Evolutionary conservation across 345 rosid species (phyloP).

Genomic region (Rhodomyrtus tomentosa): DNA sequence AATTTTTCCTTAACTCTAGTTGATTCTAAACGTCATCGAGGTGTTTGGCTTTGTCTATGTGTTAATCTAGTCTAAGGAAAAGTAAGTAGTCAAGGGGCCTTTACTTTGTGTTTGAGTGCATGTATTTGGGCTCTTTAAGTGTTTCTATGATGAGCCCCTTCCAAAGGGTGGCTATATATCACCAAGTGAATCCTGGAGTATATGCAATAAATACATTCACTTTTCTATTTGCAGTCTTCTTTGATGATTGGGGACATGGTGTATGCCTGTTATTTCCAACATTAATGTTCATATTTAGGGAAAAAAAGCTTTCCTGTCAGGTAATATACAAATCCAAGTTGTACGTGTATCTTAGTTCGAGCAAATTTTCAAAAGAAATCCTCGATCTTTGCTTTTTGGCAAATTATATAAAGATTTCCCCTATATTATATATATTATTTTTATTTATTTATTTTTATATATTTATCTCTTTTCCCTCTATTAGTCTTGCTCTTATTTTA

Average conservation of each 20-base stretch:
- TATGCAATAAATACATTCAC: constrained; percentile 78
- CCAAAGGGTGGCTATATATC: constrained; percentile 86
- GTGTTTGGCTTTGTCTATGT: not conserved
- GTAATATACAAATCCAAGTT: constrained; percentile 19
- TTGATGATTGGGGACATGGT: constrained; percentile 99
- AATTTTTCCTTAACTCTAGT: not conserved
- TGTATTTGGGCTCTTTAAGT: not conserved
- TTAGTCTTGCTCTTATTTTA: too few species aligned
- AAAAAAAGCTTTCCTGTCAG: constrained; percentile 83
- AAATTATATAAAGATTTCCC: too few species aligned
- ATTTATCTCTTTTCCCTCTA: too few species aligned
- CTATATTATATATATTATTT: too few species aligned
- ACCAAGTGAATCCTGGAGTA: constrained; percentile 88
- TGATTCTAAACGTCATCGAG: not conserved
- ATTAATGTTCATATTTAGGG: constrained; percentile 46
- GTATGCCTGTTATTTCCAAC: constrained; percentile 76
- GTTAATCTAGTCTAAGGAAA: not conserved
- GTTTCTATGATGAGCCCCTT: not conserved
- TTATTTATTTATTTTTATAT: too few species aligned
- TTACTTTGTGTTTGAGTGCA: not conserved
- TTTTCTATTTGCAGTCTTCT: constrained; percentile 95
- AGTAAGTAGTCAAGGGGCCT: not conserved
- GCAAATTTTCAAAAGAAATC: not conserved
- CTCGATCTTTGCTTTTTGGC: not conserved
- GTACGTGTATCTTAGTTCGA: not conserved